Evolutionary conservation across 139 green algal species (phyloP).

Genomic region (Monoraphidium neglectum): DNA sequence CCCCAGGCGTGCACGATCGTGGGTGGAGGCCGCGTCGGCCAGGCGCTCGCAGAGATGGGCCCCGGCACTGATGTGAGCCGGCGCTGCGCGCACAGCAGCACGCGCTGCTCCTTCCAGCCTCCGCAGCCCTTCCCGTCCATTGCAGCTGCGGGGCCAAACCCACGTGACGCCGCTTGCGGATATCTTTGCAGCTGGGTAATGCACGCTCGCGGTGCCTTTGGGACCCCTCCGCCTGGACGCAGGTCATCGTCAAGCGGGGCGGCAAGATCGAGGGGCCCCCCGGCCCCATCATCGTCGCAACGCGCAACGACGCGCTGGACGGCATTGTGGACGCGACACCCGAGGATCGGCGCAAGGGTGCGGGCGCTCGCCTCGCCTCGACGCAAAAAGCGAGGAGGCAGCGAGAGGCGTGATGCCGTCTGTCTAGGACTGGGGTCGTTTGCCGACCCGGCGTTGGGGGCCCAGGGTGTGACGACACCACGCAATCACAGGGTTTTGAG

Average conservation of each 20-base stretch:
- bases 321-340: conserved; percentile 75
- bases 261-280: conserved; percentile 44
- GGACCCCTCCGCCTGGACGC: too few relatives aligned
- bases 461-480: too few relatives aligned
- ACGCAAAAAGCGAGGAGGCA: too few relatives aligned
- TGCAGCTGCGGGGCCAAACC: not conserved
- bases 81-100: too few relatives aligned
- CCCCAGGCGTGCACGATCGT: conserved; percentile 77
- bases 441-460: too few relatives aligned
- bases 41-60: conserved; percentile 81
- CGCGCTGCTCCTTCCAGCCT: too few relatives aligned
- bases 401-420: too few relatives aligned
- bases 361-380: too few relatives aligned
- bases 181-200: not conserved
- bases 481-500: too few relatives aligned
- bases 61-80: conserved; percentile 63
- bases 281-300: conserved; percentile 91
- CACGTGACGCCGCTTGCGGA: not conserved
- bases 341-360: conserved; percentile 40
- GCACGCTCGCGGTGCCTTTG: too few relatives aligned
- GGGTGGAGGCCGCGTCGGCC: conserved; percentile 80
- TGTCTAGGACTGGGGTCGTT: too few relatives aligned
- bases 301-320: conserved; percentile 87
- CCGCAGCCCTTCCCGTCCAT: not conserved
- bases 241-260: conserved; percentile 67